Evolutionary conservation across 2,329 filamentous ascomycete genomes (phyloP).

Genomic region (Microcyclospora pomicola): DNA sequence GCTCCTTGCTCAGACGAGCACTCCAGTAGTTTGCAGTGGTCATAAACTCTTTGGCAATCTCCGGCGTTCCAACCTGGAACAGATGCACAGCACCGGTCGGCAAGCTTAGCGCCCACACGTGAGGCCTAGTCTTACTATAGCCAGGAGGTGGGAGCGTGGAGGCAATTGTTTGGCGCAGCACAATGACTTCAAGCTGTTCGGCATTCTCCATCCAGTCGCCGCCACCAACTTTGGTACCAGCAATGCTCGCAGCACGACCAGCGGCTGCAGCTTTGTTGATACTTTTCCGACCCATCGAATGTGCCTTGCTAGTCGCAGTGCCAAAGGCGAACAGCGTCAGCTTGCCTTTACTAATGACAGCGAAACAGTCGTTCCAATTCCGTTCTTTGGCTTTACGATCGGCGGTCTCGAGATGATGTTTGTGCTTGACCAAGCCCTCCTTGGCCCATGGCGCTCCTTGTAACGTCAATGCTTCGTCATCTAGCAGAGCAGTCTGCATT

Average conservation of each 20-base stretch:
- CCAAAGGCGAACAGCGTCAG: slow-evolving; percentile 91
- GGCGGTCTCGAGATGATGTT: slow-evolving; percentile 81
- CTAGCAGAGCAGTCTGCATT: slow-evolving; percentile 43
- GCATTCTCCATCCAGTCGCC: slow-evolving; percentile 98
- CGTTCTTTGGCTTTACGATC: slow-evolving; percentile 89
- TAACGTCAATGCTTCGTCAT: slow-evolving; percentile 85
- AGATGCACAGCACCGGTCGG: slow-evolving; percentile 89
- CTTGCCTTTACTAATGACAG: slow-evolving; percentile 87
- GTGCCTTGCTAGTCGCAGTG: slow-evolving; percentile 44
- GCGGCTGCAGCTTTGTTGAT: slow-evolving; percentile 11
- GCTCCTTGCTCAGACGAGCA: slow-evolving; percentile 83
- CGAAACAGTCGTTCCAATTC: slow-evolving; percentile 91
- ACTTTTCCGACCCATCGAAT: slow-evolving; percentile 23
- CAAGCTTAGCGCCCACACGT: slow-evolving; percentile 88
- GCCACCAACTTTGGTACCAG: slow-evolving; percentile 66
- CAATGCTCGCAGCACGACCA: slow-evolving; percentile 23
- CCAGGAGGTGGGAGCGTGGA: slow-evolving; percentile 80
- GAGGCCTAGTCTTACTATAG: slow-evolving; percentile 76
- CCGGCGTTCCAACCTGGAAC: slow-evolving; percentile 93
- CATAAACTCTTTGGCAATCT: slow-evolving; percentile 91
- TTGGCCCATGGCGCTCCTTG: slow-evolving; percentile 96
- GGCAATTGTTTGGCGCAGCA: slow-evolving; percentile 80
- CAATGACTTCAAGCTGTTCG: slow-evolving; percentile 74
- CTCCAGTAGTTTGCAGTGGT: slow-evolving; percentile 96
- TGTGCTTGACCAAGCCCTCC: slow-evolving; percentile 89